Percentiles rank a stretch among this genome's conserved stretches.
Conservation (phyloP, 2,329 filamentous ascomycete genomes). For the Claviceps africana region DNA sequence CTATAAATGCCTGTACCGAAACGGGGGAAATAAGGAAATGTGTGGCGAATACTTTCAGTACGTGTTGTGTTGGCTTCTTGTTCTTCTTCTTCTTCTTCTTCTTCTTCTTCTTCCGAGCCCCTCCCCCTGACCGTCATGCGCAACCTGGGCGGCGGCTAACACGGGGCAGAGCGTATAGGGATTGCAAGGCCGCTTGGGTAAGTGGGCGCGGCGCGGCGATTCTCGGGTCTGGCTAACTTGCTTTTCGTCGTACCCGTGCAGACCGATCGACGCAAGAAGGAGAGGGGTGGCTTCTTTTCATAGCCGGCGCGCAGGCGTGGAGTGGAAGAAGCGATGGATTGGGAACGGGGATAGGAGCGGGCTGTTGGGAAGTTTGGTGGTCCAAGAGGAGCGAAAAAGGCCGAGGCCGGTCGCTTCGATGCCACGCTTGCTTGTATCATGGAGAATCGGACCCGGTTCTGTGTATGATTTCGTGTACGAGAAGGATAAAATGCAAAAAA, state of each 20-base stretch:
- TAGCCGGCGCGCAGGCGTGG: not conserved
- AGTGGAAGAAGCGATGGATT: not conserved
- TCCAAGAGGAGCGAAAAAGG: too few species aligned
- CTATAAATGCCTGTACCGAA: conserved; percentile 77
- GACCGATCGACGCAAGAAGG: conserved; percentile 12
- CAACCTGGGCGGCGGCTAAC: conserved; percentile 8
- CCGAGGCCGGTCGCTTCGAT: not conserved
- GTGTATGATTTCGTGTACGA: not conserved
- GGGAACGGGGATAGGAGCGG: not conserved
- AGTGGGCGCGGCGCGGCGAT: conserved; percentile 8
- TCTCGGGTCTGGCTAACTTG: conserved; percentile 2
- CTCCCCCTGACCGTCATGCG: too few species aligned
- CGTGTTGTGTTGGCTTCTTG: conserved; percentile 19
- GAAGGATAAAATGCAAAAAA: not conserved
- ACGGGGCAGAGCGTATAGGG: conserved; percentile 64
- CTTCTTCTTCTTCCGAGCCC: too few species aligned
- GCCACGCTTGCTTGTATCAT: too few species aligned
- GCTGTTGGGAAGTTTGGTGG: too few species aligned
- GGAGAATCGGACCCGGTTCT: not conserved
- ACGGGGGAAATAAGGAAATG: conserved; percentile 76
- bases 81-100: not conserved
- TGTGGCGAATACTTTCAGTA: conserved; percentile 94
- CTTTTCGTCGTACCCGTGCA: not conserved
- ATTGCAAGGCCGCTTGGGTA: conserved; percentile 94
- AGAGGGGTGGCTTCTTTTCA: conserved; percentile 8